A percentile compares a stretch with the other conserved stretches of the same genome.
Evolutionary conservation across 2,329 filamentous ascomycete species (phyloP).

Genomic region (Alternaria angustiovoidea): DNA sequence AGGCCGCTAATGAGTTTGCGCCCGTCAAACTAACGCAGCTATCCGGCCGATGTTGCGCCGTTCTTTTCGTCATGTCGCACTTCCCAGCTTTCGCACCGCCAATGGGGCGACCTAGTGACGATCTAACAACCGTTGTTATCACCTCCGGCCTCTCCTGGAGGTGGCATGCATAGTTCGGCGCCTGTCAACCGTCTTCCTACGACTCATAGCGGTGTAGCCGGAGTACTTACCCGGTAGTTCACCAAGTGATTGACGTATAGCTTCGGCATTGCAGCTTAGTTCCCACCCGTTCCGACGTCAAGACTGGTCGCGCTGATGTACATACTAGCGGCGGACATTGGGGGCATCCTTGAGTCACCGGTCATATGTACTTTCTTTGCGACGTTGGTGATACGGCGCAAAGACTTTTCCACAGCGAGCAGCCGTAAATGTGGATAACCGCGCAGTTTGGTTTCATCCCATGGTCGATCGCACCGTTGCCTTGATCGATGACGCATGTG

Average conservation of each 20-base stretch:
- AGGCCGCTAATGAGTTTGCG: background rate
- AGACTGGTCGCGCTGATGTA: background rate
- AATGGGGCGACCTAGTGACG: constrained; percentile 1
- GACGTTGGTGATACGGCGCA: constrained; percentile 11
- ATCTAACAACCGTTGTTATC: constrained; percentile 1
- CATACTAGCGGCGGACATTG: background rate
- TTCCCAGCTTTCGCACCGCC: background rate
- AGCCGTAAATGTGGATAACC: background rate
- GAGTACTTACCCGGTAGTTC: background rate
- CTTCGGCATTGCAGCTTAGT: constrained; percentile 4
- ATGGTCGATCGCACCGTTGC: background rate
- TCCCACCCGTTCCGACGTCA: background rate
- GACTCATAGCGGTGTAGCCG: background rate
- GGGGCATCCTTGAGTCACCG: background rate
- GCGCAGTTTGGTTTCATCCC: background rate
- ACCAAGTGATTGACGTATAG: background rate
- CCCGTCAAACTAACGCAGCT: constrained; percentile 4
- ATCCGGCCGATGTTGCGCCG: constrained; percentile 16
- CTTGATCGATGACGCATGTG: constrained; percentile 3
- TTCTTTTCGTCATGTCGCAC: constrained; percentile 14
- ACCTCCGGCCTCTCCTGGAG: background rate
- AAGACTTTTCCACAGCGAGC: background rate
- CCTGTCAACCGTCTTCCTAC: constrained; percentile 10
- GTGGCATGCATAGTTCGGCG: constrained; percentile 1
- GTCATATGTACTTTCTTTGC: background rate